Base-by-base conservation (phyloP, 2,329 filamentous ascomycete species). In the Colletotrichum sp. region DNA sequence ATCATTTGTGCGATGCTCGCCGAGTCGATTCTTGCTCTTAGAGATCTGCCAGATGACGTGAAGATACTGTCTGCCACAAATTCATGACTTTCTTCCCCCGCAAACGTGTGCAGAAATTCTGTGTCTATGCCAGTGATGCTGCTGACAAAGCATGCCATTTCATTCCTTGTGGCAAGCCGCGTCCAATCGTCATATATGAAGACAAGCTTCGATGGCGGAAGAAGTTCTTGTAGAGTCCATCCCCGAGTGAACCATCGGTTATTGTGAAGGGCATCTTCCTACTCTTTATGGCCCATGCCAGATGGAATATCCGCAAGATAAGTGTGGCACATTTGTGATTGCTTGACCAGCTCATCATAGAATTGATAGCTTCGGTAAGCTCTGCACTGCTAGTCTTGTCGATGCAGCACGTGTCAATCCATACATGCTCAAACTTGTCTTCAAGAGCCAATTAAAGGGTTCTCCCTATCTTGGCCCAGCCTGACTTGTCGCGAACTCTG, bases 141-240 rank as follows among this genome's bases (percentile, higher is more conserved):
- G n/a, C 43, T 13, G 6, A 48, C n/a, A 0, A 48, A 1, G 0
- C 2, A 0, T 0, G n/a, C n/a, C 43, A 48, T 48, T 0, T 13
- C 0, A 1, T 48, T 0, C 0, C 43, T 3, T 0, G 43, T 48
- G 0, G 1, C 43, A 3, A 22, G 5, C 2, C n/a, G 10, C 10
- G 1, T 22, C 43, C 43, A 48, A 13, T 22, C n/a, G 0, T 0
- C 0, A 0, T 1, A 48, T 22, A 48, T 5, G 1, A 48, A 48
- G 0, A 3, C 0, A 0, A 48, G 43, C 1, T 48, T 13, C 0
- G 43, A 48, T 1, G 43, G 43, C 0, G 43, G n/a, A 0, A 48
- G 43, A 3, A 48, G n/a, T 6, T 48, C 43, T 0, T 48, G 43
- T 13, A 48, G n/a, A 2, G n/a, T 48, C 43, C 43, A 48, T 0